phyloP scores from a whole-genome alignment of 257 asterid species.

The Apocynum venetum region DNA sequence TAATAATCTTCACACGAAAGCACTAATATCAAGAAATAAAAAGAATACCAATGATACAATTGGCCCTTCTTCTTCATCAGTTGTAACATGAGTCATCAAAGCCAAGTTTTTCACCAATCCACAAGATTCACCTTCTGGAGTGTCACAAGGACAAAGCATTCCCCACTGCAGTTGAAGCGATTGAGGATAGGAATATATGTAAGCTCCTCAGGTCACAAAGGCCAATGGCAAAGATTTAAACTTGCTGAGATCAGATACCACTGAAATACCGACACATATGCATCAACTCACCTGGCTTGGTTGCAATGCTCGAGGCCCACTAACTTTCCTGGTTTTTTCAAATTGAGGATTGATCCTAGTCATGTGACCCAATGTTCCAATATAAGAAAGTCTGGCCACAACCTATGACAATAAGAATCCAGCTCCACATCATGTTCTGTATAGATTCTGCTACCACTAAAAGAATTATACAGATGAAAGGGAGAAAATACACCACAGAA shows the following conservation, averaged over 20 bases:
- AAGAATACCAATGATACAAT: constrained; percentile 71
- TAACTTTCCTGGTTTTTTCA: constrained; percentile 94
- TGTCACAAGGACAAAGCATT: constrained; percentile 98
- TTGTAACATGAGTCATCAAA: constrained; percentile 95
- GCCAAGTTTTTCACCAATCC: constrained; percentile 98
- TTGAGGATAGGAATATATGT: constrained; percentile 15
- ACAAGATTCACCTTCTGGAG: constrained; percentile 99
- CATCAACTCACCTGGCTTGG: constrained; percentile 77
- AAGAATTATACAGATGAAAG: not conserved
- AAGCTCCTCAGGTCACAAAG: not conserved
- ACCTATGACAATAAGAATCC: constrained; percentile 37
- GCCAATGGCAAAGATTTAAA: not conserved
- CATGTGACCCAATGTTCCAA: constrained; percentile 82
- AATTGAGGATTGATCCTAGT: constrained; percentile 84
- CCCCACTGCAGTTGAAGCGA: constrained; percentile 71
- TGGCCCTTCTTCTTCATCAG: constrained; percentile 90
- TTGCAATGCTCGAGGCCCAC: constrained; percentile 97
- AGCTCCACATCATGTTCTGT: not conserved
- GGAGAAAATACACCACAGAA: not conserved
- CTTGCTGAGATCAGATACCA: not conserved
- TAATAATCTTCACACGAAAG: not conserved
- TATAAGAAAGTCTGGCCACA: constrained; percentile 76
- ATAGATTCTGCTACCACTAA: not conserved
- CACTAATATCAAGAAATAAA: constrained; percentile 5
- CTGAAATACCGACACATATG: not conserved